These are phyloP conservation scores for Penicillium brasilianum DNA, from an alignment of 2,329 filamentous ascomycete genomes.

Conservation along the genomic window DNA sequence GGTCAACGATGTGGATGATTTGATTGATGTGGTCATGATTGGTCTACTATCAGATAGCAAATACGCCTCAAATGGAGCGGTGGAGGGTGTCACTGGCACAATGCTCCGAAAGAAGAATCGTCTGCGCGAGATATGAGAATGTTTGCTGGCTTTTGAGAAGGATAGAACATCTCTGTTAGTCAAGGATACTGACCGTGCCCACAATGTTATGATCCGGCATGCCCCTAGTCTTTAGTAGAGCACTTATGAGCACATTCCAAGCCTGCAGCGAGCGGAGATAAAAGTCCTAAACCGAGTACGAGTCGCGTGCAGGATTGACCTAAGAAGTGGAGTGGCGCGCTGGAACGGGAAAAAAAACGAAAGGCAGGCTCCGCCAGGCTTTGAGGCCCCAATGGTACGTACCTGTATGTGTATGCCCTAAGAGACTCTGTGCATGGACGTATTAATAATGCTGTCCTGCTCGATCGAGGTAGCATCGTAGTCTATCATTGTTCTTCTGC, in stretches of 20 bases:
- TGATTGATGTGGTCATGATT: neutral
- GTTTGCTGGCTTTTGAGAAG: conserved; percentile 1
- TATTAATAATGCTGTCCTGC: conserved; percentile 18
- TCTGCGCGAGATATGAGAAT: neutral
- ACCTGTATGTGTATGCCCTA: neutral
- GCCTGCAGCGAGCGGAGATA: neutral
- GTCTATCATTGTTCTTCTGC: neutral
- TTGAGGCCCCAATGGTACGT: neutral
- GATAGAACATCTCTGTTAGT: neutral
- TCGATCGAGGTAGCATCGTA: neutral
- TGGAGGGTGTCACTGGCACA: neutral
- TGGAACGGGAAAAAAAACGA: neutral
- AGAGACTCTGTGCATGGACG: neutral
- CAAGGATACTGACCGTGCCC: neutral
- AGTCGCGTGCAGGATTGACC: neutral
- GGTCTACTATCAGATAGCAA: neutral
- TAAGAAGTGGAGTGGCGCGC: conserved; percentile 5
- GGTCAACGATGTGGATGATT: neutral
- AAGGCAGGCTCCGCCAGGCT: neutral
- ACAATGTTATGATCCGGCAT: neutral
- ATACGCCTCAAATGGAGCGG: neutral
- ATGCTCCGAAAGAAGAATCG: neutral
- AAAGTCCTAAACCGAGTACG: neutral
- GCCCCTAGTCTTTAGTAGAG: neutral
- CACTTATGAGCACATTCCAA: conserved; percentile 3